Percentiles rank a stretch among this genome's conserved stretches.
These are phyloP conservation scores for Orbilia blumenaviensis DNA, from an alignment of 2,329 filamentous ascomycete species.

Conservation along the genomic window DNA sequence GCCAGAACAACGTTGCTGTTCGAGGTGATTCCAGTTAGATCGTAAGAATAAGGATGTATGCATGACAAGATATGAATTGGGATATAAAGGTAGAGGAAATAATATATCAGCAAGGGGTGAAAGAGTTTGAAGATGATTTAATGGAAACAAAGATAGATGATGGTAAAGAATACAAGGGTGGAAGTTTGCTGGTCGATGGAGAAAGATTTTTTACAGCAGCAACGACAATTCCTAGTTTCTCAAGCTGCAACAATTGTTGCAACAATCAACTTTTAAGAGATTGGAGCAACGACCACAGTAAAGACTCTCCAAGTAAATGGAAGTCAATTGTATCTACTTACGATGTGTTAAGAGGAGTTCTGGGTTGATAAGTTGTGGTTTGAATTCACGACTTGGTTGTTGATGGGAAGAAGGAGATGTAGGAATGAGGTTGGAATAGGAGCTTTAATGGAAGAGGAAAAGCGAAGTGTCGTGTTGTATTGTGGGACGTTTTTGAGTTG, in stretches of 20 bases:
- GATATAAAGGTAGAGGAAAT: background rate
- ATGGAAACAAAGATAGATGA: background rate
- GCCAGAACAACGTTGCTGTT: background rate
- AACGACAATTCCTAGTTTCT: background rate
- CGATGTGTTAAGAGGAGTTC: background rate
- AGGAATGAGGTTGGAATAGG: background rate
- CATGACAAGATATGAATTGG: background rate
- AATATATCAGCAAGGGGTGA: background rate
- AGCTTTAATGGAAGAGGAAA: background rate
- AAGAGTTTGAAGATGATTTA: background rate
- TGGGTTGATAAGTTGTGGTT: background rate
- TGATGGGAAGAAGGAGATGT: background rate
- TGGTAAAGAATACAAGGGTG: background rate
- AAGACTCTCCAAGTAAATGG: background rate
- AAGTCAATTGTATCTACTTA: background rate
- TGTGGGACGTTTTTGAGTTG: slow-evolving; percentile 22
- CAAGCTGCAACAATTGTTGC: background rate
- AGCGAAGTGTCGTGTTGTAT: slow-evolving; percentile 43
- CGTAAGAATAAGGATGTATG: background rate
- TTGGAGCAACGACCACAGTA: background rate
- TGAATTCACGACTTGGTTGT: background rate
- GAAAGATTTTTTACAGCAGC: background rate
- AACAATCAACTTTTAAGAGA: background rate
- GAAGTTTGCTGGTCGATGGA: background rate
- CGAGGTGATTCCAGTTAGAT: background rate